Evolutionary conservation across 2,329 filamentous ascomycete species (phyloP).

Genomic region (Botrytis fabae): DNA sequence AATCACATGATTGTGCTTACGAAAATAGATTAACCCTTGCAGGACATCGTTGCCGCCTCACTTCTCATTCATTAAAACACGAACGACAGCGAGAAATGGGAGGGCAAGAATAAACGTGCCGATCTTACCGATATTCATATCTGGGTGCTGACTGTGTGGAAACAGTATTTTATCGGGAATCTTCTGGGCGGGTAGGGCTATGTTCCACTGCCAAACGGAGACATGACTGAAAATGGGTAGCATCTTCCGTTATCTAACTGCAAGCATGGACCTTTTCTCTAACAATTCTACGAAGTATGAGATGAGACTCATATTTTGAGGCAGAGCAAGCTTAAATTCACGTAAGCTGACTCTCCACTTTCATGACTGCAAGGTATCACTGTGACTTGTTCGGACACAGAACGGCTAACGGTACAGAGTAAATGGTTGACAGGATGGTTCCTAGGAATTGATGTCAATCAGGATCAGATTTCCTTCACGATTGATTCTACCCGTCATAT

Average conservation of each 20-base stretch:
- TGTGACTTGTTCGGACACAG: constrained; percentile 4
- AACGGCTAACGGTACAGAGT: neutral
- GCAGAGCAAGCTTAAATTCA: neutral
- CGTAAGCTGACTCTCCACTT: constrained; percentile 16
- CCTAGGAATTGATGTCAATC: neutral
- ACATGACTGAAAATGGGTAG: neutral
- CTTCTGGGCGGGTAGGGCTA: constrained; percentile 7
- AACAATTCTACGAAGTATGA: neutral
- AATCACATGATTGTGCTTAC: constrained; percentile 1
- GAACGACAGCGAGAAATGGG: neutral
- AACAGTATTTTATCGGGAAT: neutral
- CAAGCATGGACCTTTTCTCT: neutral
- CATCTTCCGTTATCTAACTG: neutral
- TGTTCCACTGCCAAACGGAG: constrained; percentile 9
- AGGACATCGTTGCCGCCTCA: neutral
- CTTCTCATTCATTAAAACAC: neutral
- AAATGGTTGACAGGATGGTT: neutral
- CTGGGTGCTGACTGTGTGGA: neutral
- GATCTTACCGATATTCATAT: neutral
- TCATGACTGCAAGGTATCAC: neutral
- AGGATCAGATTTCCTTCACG: neutral
- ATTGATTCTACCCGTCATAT: neutral
- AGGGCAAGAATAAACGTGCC: neutral
- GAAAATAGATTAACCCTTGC: neutral
- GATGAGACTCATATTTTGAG: neutral